Evolutionary conservation across 441 rosid genomes (phyloP).

Genomic region (Biscutella auriculata): DNA sequence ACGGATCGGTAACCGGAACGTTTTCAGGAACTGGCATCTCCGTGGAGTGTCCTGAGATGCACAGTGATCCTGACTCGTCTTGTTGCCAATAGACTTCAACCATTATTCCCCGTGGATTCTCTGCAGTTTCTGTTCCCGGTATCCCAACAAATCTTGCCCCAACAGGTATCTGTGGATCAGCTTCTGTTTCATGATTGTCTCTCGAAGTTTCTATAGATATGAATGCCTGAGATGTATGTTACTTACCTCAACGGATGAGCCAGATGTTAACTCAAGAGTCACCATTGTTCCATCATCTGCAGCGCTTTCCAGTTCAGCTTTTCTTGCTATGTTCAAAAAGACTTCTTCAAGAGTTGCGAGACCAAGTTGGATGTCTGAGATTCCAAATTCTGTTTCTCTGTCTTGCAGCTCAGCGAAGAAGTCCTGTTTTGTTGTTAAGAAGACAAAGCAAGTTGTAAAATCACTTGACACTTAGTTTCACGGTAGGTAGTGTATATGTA

Average conservation of each 20-base stretch:
- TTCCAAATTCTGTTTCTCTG: constrained; percentile 44
- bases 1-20: constrained; percentile 16
- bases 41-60: constrained; percentile 63
- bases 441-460: neutral
- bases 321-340: constrained; percentile 73
- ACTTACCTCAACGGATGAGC: constrained; percentile 45
- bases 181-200: too few relatives aligned
- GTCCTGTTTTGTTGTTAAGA: constrained; percentile 17
- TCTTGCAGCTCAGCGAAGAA: constrained; percentile 67
- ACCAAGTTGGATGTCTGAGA: constrained; percentile 72
- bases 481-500: too few relatives aligned
- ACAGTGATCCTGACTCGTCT: constrained; percentile 60
- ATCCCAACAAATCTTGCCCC: constrained; percentile 74
- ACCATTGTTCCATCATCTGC: constrained; percentile 54
- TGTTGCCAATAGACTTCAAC: constrained; percentile 87
- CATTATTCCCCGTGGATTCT: constrained; percentile 66
- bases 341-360: constrained; percentile 89
- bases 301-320: constrained; percentile 80
- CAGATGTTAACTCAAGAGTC: constrained; percentile 53
- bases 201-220: too few relatives aligned
- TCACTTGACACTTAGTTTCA: too few relatives aligned
- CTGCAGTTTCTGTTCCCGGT: constrained; percentile 51
- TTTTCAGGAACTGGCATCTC: constrained; percentile 48
- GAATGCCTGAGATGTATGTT: too few relatives aligned
- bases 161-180: constrained; percentile 76